Evolutionary conservation across 129 eudicot species (phyloP).

Genomic region (Centella asiatica): DNA sequence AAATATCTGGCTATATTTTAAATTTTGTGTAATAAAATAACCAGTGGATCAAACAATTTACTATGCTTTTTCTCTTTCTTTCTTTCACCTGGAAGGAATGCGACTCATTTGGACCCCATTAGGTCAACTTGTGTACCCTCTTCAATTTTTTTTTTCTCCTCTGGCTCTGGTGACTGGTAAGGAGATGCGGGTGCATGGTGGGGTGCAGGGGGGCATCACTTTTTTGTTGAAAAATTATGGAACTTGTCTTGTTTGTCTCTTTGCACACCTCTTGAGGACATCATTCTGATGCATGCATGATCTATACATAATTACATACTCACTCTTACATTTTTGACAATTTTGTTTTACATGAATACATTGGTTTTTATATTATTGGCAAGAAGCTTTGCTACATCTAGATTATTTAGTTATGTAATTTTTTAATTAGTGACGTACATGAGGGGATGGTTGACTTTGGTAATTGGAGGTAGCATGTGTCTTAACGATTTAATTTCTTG

Average conservation of each 20-base stretch:
- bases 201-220: background rate
- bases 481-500: too few relatives aligned
- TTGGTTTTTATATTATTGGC: too few relatives aligned
- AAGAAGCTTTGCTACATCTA: too few relatives aligned
- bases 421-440: too few relatives aligned
- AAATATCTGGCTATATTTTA: background rate
- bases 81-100: constrained; percentile 12
- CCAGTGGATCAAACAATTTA: constrained; percentile 3
- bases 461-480: too few relatives aligned
- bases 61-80: background rate
- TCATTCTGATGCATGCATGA: background rate
- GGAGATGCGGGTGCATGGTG: background rate
- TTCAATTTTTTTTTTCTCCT: too few relatives aligned
- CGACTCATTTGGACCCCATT: constrained; percentile 6
- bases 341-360: background rate
- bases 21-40: background rate
- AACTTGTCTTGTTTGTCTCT: background rate
- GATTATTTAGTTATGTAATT: too few relatives aligned
- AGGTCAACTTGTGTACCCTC: constrained; percentile 8
- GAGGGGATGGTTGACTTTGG: too few relatives aligned
- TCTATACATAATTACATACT: too few relatives aligned
- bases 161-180: too few relatives aligned
- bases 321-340: background rate
- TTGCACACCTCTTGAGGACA: background rate
- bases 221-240: background rate